phyloP scores from a whole-genome alignment of 2,329 filamentous ascomycete species.

The Aspergillus chevalieri region DNA sequence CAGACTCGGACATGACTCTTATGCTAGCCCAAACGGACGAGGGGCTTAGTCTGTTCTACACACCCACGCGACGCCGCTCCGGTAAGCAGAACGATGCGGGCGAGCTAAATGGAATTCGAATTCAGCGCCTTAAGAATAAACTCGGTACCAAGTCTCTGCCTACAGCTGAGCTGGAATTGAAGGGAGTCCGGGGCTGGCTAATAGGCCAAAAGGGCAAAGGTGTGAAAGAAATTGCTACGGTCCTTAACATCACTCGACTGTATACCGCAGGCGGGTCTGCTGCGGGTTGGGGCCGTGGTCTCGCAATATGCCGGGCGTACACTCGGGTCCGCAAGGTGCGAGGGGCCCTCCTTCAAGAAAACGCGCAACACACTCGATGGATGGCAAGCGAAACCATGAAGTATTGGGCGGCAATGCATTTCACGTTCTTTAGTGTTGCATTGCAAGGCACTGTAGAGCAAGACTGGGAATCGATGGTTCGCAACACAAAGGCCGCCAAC shows the following conservation, averaged over 20 bases:
- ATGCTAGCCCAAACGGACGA: slow-evolving; percentile 55
- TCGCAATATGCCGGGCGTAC: slow-evolving; percentile 18
- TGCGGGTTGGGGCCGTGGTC: slow-evolving; percentile 16
- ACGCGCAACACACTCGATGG: slow-evolving; percentile 16
- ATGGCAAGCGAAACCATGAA: slow-evolving; percentile 18
- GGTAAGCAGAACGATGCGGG: slow-evolving; percentile 7
- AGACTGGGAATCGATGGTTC: background rate
- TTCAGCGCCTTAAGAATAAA: slow-evolving; percentile 62
- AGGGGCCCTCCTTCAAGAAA: slow-evolving; percentile 14
- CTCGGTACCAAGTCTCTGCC: slow-evolving; percentile 60
- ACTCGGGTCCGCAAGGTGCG: slow-evolving; percentile 17
- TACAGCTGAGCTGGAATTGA: slow-evolving; percentile 57
- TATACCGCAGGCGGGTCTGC: slow-evolving; percentile 19
- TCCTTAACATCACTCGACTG: slow-evolving; percentile 55
- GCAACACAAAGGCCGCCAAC: too few species aligned
- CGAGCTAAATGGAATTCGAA: slow-evolving; percentile 60
- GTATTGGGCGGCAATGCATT: slow-evolving; percentile 17
- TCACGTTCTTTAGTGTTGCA: slow-evolving; percentile 18
- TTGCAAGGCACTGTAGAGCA: slow-evolving; percentile 17
- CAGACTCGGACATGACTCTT: slow-evolving; percentile 59
- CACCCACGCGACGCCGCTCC: slow-evolving; percentile 50
- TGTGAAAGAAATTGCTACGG: slow-evolving; percentile 55
- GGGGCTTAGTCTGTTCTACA: slow-evolving; percentile 56
- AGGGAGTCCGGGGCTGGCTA: slow-evolving; percentile 53
- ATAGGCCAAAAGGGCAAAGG: slow-evolving; percentile 57